Conservation (phyloP, 306 rosid genomes). For the Echinosophora koreensis region DNA sequence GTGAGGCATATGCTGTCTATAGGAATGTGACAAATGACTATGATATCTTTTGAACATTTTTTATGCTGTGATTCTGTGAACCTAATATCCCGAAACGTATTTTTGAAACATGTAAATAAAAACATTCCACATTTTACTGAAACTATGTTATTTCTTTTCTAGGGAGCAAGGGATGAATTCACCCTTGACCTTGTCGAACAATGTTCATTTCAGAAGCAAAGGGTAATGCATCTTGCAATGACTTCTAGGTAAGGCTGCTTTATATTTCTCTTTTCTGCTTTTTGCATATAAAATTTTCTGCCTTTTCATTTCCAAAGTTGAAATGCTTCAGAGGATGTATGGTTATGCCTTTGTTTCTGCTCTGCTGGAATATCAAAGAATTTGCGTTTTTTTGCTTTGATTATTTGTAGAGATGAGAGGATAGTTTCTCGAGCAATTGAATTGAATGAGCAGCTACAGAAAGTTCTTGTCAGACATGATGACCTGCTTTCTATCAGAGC, state of each 20-base stretch:
- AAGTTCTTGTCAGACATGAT: constrained; percentile 79
- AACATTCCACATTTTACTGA: constrained; percentile 37
- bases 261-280: constrained; percentile 33
- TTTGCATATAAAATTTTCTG: constrained; percentile 6
- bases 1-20: constrained; percentile 30
- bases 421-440: constrained; percentile 80
- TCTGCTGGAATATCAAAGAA: constrained; percentile 4
- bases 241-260: constrained; percentile 77
- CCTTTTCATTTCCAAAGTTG: constrained; percentile 20
- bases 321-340: constrained; percentile 31
- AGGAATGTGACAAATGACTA: constrained; percentile 18
- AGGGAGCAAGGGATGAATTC: constrained; percentile 92
- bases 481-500: constrained; percentile 66
- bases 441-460: constrained; percentile 84
- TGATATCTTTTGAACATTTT: background rate
- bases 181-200: constrained; percentile 97
- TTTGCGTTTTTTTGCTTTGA: constrained; percentile 24
- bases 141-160: constrained; percentile 19
- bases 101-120: constrained; percentile 18
- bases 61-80: constrained; percentile 26
- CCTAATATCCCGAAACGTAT: constrained; percentile 12
- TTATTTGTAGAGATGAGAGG: constrained; percentile 63
- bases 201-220: constrained; percentile 93
- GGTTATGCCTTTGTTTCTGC: constrained; percentile 30
- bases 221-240: constrained; percentile 91